Evolutionary conservation across 495 filamentous ascomycete species (phyloP).

Genomic region (Annulohypoxylon moriforme): DNA sequence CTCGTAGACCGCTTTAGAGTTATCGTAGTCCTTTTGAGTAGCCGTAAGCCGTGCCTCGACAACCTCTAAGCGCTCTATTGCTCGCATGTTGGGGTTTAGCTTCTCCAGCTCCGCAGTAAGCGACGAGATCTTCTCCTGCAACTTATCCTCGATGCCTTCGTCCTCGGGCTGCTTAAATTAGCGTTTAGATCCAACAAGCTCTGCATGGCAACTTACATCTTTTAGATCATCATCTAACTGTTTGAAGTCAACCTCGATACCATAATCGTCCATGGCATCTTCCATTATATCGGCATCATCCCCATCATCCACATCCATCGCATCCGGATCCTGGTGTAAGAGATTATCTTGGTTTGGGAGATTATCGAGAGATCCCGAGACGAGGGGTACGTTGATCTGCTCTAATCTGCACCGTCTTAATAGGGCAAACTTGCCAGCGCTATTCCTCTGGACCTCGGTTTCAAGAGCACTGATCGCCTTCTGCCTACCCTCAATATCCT

Average conservation of each 20-base stretch:
- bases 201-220: conserved; percentile 64
- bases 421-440: conserved; percentile 81
- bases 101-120: conserved; percentile 86
- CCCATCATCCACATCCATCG: conserved; percentile 87
- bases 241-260: conserved; percentile 91
- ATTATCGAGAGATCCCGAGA: conserved; percentile 81
- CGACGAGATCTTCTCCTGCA: conserved; percentile 79
- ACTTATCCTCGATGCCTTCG: conserved; percentile 77
- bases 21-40: conserved; percentile 90
- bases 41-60: conserved; percentile 84
- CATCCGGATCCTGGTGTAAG: conserved; percentile 74
- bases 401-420: conserved; percentile 93
- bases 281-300: conserved; percentile 68
- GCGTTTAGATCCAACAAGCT: conserved; percentile 11
- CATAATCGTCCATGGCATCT: conserved; percentile 78
- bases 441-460: conserved; percentile 82
- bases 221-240: conserved; percentile 86
- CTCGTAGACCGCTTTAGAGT: conserved; percentile 76
- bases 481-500: conserved; percentile 80
- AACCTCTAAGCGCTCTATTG: conserved; percentile 88
- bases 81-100: conserved; percentile 95
- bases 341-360: conserved; percentile 88
- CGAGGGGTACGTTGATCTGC: conserved; percentile 86
- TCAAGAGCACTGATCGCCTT: conserved; percentile 83
- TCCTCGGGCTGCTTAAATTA: conserved; percentile 66